Base-by-base conservation (phyloP, 805 yeast genomes). In the Kodamaea lidongshanica region DNA sequence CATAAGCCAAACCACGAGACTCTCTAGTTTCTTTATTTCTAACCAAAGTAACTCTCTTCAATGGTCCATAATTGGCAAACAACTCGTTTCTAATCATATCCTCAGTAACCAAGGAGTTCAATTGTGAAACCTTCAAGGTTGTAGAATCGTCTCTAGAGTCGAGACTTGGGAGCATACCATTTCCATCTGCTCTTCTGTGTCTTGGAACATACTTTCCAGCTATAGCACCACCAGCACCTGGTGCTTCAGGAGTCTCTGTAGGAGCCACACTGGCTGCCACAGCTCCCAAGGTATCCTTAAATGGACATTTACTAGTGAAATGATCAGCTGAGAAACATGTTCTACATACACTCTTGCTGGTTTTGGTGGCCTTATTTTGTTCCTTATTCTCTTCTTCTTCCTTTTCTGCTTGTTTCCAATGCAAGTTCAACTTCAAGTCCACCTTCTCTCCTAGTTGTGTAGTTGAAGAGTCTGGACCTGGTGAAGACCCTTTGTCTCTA, bases 1-100 rank as follows among this genome's bases (percentile, higher is more conserved):
- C 94, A 59, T 85, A 92, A 5, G 97, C 97, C 59, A 89, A 77
- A 52, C 99, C 99, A 65, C 86, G 82, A 25, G 95, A 83, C 59
- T 79, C 80, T 42, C 95, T 92, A 16, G 97, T 92, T 48, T 83
- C 95, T 65, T 86, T 81, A 65, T 87, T 84, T 67, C 84, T 82
- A 37, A 87, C 87, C 36, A 92, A 70, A 41, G 81, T 80, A 44
- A 82, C 83, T 64, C 95, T 81, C 49, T 73, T 74, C 44, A 73
- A 65, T 37, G 65, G 74, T 48, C 76, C 94, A 67, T 67, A 79
- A 56, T 65, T 73, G 40, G 68, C 74, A 48, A 79, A 70, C 48
- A 92, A 74, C 53, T 79, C 79, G 46, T 64, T 65, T 51, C 88
- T 75, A 47, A 92, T 63, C 62, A 77, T 79, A 41, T 75, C 80